Evolutionary conservation across 139 green algal genomes (phyloP).

Genomic region (Zygnema circumcarinatum): DNA sequence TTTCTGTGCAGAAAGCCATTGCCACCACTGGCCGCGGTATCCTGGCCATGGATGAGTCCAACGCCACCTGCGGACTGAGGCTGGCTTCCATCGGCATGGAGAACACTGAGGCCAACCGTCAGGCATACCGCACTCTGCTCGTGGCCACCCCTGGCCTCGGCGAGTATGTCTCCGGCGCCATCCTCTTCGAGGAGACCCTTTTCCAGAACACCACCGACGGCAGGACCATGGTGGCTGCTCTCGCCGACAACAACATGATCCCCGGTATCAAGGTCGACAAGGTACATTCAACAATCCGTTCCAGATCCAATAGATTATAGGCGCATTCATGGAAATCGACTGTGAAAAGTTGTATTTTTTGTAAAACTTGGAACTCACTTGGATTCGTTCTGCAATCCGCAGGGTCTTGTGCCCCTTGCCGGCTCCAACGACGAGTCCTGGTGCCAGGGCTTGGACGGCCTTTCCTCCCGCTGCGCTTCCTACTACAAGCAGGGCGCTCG

Average conservation of each 20-base stretch:
- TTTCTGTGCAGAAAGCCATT: constrained; percentile 75
- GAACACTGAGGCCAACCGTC: constrained; percentile 99
- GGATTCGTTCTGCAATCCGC: constrained; percentile 48
- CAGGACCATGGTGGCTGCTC: constrained; percentile 84
- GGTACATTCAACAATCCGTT: constrained; percentile 21
- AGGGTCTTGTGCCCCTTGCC: constrained; percentile 91
- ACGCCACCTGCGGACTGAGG: constrained; percentile 95
- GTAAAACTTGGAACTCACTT: neutral
- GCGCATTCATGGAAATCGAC: neutral
- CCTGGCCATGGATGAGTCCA: constrained; percentile 99
- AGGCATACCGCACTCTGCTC: constrained; percentile 95
- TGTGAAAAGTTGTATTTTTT: neutral
- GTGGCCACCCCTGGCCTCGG: constrained; percentile 88
- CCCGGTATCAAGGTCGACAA: constrained; percentile 94
- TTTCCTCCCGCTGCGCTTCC: constrained; percentile 85
- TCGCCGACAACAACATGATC: constrained; percentile 82
- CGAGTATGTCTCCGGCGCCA: constrained; percentile 89
- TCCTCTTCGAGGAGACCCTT: constrained; percentile 99
- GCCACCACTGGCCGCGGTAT: constrained; percentile 87
- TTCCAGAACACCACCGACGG: constrained; percentile 89
- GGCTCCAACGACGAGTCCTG: constrained; percentile 93
- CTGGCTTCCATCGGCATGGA: constrained; percentile 96
- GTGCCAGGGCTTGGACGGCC: constrained; percentile 95
- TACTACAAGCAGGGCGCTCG: constrained; percentile 99
- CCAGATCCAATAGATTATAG: no score